Conservation (phyloP, 2,329 filamentous ascomycete species). For the Coniochaeta ligniaria region DNA sequence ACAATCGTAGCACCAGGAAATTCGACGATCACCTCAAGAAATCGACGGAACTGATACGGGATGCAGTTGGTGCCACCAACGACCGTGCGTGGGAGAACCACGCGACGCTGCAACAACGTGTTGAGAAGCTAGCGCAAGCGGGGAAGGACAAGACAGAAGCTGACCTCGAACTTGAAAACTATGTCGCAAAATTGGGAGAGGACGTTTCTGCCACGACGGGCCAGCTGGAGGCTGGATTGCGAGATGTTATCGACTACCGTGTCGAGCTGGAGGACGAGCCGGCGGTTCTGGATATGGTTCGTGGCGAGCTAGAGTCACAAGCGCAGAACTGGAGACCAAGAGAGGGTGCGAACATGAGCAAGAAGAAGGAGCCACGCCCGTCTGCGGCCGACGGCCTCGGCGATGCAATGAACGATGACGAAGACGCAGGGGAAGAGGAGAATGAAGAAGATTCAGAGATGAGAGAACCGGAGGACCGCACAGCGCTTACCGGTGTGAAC, state of each 20-base stretch:
- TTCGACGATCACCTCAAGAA: slow-evolving; percentile 40
- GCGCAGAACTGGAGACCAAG: slow-evolving; percentile 12
- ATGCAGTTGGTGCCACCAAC: slow-evolving; percentile 40
- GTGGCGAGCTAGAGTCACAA: slow-evolving; percentile 17
- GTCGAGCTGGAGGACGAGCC: slow-evolving; percentile 42
- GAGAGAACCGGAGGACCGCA: slow-evolving; percentile 13
- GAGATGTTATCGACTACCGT: slow-evolving; percentile 41
- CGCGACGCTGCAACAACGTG: slow-evolving; percentile 21
- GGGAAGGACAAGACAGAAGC: neutral
- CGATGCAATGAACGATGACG: slow-evolving; percentile 4
- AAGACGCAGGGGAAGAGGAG: slow-evolving; percentile 16
- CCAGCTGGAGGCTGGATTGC: slow-evolving; percentile 33
- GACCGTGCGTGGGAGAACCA: slow-evolving; percentile 33
- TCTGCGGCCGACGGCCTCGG: slow-evolving; percentile 4
- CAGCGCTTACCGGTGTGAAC: slow-evolving; percentile 20
- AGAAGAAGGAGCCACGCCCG: slow-evolving; percentile 3
- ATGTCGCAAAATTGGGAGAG: slow-evolving; percentile 17
- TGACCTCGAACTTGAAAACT: slow-evolving; percentile 25
- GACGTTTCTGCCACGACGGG: neutral
- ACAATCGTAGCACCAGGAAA: slow-evolving; percentile 28
- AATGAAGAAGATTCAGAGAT: slow-evolving; percentile 15
- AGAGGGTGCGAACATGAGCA: slow-evolving; percentile 9
- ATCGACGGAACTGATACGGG: slow-evolving; percentile 34
- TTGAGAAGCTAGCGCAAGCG: slow-evolving; percentile 21
- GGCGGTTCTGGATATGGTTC: slow-evolving; percentile 28